Evolutionary conservation across 768 basidiomycete species (phyloP).

Genomic region (Suillus ampliporus): DNA sequence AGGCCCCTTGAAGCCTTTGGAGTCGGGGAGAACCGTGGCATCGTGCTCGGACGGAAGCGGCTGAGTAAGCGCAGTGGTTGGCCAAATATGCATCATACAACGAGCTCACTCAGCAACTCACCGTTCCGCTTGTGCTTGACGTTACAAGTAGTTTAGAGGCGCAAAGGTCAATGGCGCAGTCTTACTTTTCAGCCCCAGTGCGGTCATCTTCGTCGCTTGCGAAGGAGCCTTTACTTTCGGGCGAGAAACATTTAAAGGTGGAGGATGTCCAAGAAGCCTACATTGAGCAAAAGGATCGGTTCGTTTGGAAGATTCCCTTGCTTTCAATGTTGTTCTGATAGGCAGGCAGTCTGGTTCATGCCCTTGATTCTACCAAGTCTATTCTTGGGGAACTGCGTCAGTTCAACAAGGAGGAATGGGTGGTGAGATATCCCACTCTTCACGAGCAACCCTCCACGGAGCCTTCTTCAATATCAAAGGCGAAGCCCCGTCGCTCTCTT

Average conservation of each 20-base stretch:
- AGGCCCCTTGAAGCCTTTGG: too few relatives aligned
- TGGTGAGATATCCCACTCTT: conserved; percentile 86
- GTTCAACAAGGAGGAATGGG: conserved; percentile 90
- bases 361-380: conserved; percentile 73
- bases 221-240: conserved; percentile 20
- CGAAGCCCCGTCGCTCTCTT: conserved; percentile 44
- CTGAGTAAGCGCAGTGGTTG: conserved; percentile 5
- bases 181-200: conserved; percentile 10
- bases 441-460: conserved; percentile 46
- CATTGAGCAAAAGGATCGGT: conserved; percentile 79
- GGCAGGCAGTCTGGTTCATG: conserved; percentile 65
- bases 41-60: not conserved
- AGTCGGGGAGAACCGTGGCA: conserved; percentile 8
- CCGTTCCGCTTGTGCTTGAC: conserved; percentile 8
- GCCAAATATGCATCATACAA: not conserved
- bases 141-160: conserved; percentile 2
- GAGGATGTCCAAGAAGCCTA: conserved; percentile 82
- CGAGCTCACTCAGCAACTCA: not conserved
- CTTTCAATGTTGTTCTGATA: not conserved
- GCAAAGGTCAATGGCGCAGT: conserved; percentile 9
- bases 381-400: conserved; percentile 72
- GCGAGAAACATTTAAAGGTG: conserved; percentile 48
- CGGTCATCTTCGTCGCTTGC: conserved; percentile 9
- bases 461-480: conserved; percentile 34
- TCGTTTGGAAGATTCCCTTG: conserved; percentile 28